Base-by-base conservation (phyloP, 2,329 filamentous ascomycete species). In the Dothideomycetes sp. region DNA sequence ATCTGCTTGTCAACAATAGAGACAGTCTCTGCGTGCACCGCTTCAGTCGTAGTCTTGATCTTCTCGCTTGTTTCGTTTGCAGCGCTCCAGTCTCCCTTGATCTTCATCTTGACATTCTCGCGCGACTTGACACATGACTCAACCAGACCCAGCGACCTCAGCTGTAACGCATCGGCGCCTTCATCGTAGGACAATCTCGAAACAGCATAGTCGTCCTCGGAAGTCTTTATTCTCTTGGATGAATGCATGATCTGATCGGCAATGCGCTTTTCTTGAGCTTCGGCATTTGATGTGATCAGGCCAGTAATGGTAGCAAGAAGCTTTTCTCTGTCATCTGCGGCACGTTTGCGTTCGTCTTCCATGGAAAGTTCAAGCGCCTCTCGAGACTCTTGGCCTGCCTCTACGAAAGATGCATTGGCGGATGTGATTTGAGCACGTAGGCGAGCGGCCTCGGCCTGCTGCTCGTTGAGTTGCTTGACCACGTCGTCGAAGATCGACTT, bases 1-100 rank as follows among this genome's bases (percentile, higher is more conserved):
- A 93, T 84, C 62, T 98, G 91, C 42, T 83, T 80, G 53, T 89
- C 84, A 10, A 96, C 88, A 42, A 93, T 89, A 5, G 81, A 80
- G 19, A 94, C 77, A 0, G 89, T 95, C 61, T 94, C 84, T 24
- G 83, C 81, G 49, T 98, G 88, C 1, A 96, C 87, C 2, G 84
- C 84, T 50, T 84, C 82, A 0, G 89, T 88, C 0, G 84, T 84
- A 5, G 75, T 72, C 50, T 89, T 84, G 50, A 98, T 89, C 4
- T 81, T 79, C n/a, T 72, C 77, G 51, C 87, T 93, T 53, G 84
- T 81, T 42, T 82, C 73, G 50, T 85, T 84, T 29, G 89, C 85
- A 19, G 66, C 77, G 45, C 75, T 77, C 81, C 88, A 94, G 57
- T 95, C 88, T 40, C 84, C 77, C 62, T 91, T 82, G 57, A 96